phyloP scores from a whole-genome alignment of 1,284 basidiomycete species.

The Apiotrichum gracile region DNA sequence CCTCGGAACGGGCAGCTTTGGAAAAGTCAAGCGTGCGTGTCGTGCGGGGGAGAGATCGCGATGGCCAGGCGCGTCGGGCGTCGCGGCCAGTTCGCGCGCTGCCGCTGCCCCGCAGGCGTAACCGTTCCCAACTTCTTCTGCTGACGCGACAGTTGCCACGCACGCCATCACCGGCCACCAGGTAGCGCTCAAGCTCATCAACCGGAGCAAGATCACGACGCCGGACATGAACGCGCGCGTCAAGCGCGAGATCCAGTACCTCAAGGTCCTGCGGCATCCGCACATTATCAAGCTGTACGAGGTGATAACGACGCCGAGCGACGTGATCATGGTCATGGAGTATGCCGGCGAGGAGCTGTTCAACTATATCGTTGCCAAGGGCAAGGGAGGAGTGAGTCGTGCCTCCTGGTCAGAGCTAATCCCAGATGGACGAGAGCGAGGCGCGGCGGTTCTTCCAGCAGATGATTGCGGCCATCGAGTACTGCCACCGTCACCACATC shows the following conservation, averaged over 20 bases:
- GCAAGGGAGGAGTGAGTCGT: conserved; percentile 49
- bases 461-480: conserved; percentile 91
- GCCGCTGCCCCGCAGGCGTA: too few species aligned
- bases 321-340: conserved; percentile 95
- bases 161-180: conserved; percentile 91
- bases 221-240: conserved; percentile 88
- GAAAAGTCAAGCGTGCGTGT: conserved; percentile 90
- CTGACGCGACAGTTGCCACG: conserved; percentile 64
- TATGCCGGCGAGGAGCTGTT: conserved; percentile 88
- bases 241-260: conserved; percentile 91
- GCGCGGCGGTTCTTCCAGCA: conserved; percentile 92
- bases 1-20: conserved; percentile 74
- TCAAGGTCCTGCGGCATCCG: conserved; percentile 81
- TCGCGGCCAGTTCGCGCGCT: too few species aligned
- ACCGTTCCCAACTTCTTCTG: background rate
- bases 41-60: background rate
- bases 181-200: conserved; percentile 97
- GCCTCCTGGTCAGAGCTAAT: background rate
- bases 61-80: too few species aligned
- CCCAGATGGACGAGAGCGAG: conserved; percentile 73
- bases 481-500: conserved; percentile 88
- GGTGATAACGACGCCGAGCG: conserved; percentile 84
- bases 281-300: conserved; percentile 98
- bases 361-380: conserved; percentile 88
- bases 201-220: conserved; percentile 84